Percentiles rank a stretch among this genome's conserved stretches.
These are phyloP conservation scores for Lentinus tigrinus DNA, from an alignment of 768 basidiomycete species.

Conservation along the genomic window DNA sequence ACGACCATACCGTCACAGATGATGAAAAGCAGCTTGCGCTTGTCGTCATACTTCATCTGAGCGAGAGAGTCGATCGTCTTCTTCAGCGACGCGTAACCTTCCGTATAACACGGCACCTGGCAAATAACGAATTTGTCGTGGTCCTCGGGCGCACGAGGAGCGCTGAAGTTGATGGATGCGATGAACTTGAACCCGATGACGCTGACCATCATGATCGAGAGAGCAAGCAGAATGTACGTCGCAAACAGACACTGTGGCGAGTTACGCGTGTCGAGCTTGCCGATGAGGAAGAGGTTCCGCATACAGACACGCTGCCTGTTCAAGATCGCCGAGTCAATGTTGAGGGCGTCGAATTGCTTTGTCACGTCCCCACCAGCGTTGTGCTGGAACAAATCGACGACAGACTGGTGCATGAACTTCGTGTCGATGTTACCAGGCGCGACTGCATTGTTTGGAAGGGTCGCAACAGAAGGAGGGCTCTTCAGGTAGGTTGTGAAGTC, in stretches of 20 bases:
- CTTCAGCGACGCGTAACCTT: conserved; percentile 84
- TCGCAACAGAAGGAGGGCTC: conserved; percentile 54
- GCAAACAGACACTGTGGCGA: conserved; percentile 91
- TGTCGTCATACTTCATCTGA: conserved; percentile 95
- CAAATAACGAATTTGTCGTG: conserved; percentile 98
- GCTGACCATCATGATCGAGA: conserved; percentile 90
- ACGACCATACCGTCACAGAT: conserved; percentile 99
- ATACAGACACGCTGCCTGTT: conserved; percentile 82
- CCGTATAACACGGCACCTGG: conserved; percentile 98
- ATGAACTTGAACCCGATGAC: conserved; percentile 97
- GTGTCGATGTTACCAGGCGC: conserved; percentile 37
- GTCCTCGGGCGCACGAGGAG: conserved; percentile 82
- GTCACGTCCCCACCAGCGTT: conserved; percentile 80
- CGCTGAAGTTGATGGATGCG: conserved; percentile 82
- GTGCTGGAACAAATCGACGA: conserved; percentile 76
- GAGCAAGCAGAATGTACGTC: conserved; percentile 83
- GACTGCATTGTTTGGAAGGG: conserved; percentile 47
- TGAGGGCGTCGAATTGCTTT: conserved; percentile 61
- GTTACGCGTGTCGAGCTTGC: conserved; percentile 88
- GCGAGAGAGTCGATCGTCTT: conserved; percentile 93
- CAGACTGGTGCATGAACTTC: conserved; percentile 68
- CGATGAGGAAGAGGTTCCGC: conserved; percentile 89
- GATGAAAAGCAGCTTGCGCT: conserved; percentile 89
- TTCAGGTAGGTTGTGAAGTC: conserved; percentile 81
- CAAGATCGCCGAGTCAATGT: conserved; percentile 59